Conservation (phyloP, 345 rosid species). For the Murraya koenigii region DNA sequence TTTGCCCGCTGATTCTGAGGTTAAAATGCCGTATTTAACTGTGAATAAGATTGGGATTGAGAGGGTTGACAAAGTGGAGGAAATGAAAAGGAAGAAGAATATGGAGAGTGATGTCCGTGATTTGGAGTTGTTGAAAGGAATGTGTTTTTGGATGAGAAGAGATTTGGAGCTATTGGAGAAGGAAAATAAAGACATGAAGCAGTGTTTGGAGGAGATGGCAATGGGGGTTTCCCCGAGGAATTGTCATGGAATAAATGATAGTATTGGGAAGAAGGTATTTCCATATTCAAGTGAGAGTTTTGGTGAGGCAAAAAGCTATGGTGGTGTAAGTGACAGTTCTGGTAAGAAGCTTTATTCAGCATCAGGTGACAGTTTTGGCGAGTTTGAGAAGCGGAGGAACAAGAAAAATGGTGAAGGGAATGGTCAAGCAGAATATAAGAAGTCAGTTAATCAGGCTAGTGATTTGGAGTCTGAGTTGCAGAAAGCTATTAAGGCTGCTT, state of each 20-base stretch:
- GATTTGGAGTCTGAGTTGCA: slow-evolving; percentile 57
- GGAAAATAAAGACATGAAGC: slow-evolving; percentile 53
- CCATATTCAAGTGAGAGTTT: slow-evolving; percentile 23
- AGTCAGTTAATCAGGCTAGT: slow-evolving; percentile 24
- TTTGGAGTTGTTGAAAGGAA: slow-evolving; percentile 44
- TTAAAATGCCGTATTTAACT: slow-evolving; percentile 50
- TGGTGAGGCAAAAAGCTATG: slow-evolving; percentile 20
- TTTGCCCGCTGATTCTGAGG: slow-evolving; percentile 27
- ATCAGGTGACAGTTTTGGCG: slow-evolving; percentile 28
- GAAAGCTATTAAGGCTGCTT: slow-evolving; percentile 56
- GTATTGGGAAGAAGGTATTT: slow-evolving; percentile 27
- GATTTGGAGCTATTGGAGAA: slow-evolving; percentile 52
- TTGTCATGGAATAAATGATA: slow-evolving; percentile 11
- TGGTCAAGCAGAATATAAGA: slow-evolving; percentile 27
- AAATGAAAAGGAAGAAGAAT: slow-evolving; percentile 15
- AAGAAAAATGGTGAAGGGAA: slow-evolving; percentile 32
- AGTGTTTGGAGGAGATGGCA: slow-evolving; percentile 44
- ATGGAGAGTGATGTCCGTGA: slow-evolving; percentile 31
- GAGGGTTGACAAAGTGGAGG: slow-evolving; percentile 37
- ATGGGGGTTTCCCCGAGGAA: slow-evolving; percentile 21
- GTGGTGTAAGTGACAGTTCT: slow-evolving; percentile 15
- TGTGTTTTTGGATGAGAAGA: slow-evolving; percentile 51
- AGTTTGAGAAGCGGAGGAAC: slow-evolving; percentile 35
- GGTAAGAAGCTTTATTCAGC: slow-evolving; percentile 25
- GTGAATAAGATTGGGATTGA: slow-evolving; percentile 57